Conservation (phyloP, 2,329 filamentous ascomycete species). For the Trichophyton mentagrophytes region DNA sequence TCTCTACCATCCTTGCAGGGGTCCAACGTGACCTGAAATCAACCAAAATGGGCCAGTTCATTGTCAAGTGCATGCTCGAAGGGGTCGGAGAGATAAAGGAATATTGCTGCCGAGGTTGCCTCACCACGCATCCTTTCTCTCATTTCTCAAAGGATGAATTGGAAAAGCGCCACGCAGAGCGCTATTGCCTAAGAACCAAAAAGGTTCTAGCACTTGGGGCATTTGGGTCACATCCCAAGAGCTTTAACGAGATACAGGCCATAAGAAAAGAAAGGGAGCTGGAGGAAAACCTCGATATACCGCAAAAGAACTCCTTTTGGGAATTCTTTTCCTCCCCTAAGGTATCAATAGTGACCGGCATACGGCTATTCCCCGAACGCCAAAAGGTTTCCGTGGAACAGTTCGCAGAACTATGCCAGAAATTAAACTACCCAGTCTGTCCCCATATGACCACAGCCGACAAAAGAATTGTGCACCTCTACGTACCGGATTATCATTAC, state of each 20-base stretch:
- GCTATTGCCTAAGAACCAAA: neutral
- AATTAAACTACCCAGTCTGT: neutral
- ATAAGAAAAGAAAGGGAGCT: neutral
- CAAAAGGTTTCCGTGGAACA: neutral
- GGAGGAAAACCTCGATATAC: neutral
- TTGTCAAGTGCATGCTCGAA: constrained; percentile 5
- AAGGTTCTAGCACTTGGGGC: neutral
- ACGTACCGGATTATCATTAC: neutral
- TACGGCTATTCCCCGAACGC: neutral
- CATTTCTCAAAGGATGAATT: constrained; percentile 1
- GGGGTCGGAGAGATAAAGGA: constrained; percentile 1
- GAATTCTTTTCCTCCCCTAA: neutral
- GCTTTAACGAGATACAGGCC: neutral
- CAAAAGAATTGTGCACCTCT: neutral
- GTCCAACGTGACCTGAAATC: neutral
- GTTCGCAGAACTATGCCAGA: neutral
- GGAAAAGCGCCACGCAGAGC: neutral
- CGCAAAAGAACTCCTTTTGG: neutral
- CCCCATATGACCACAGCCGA: neutral
- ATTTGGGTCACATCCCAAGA: neutral
- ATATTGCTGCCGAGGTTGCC: constrained; percentile 1
- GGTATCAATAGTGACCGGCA: neutral
- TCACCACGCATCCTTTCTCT: neutral
- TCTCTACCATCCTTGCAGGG: neutral
- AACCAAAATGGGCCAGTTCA: neutral